Evolutionary conservation across 768 basidiomycete genomes (phyloP).

Genomic region (Termitomyces sp.): DNA sequence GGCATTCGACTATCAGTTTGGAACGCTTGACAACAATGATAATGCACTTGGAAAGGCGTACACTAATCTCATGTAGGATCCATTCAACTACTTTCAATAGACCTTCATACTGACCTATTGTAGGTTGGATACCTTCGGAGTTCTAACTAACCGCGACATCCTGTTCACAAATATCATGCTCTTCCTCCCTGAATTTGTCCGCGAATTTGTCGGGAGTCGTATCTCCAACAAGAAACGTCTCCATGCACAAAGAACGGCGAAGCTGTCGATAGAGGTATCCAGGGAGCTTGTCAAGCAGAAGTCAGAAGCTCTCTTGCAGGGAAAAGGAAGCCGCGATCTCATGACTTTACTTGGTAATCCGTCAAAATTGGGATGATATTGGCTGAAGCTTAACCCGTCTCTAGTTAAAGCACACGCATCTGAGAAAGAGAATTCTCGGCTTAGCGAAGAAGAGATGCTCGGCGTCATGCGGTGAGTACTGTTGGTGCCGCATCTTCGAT

Average conservation of each 20-base stretch:
- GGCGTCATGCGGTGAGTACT: slow-evolving; percentile 48
- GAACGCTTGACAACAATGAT: slow-evolving; percentile 30
- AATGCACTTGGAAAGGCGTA: slow-evolving; percentile 36
- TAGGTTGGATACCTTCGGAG: not conserved
- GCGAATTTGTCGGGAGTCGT: slow-evolving; percentile 19
- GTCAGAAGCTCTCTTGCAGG: slow-evolving; percentile 26
- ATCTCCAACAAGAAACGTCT: slow-evolving; percentile 27
- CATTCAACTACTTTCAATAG: too few relatives aligned
- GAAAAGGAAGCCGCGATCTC: slow-evolving; percentile 30
- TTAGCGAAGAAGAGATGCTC: slow-evolving; percentile 48
- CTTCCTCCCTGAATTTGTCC: too few relatives aligned
- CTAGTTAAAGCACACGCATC: slow-evolving; percentile 55
- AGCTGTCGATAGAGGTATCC: slow-evolving; percentile 6
- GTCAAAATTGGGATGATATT: too few relatives aligned
- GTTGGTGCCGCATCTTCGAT: too few relatives aligned
- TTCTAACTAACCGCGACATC: too few relatives aligned
- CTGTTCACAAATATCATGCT: too few relatives aligned
- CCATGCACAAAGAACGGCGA: slow-evolving; percentile 24
- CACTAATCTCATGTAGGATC: slow-evolving; percentile 16
- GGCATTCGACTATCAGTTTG: slow-evolving; percentile 49
- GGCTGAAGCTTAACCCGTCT: not conserved
- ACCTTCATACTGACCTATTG: too few relatives aligned
- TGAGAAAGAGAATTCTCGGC: slow-evolving; percentile 35
- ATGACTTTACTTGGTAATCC: slow-evolving; percentile 46
- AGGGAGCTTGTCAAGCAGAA: slow-evolving; percentile 34